These are phyloP conservation scores for Phyllosticta capitalensis DNA, from an alignment of 2,329 filamentous ascomycete species.

Conservation along the genomic window DNA sequence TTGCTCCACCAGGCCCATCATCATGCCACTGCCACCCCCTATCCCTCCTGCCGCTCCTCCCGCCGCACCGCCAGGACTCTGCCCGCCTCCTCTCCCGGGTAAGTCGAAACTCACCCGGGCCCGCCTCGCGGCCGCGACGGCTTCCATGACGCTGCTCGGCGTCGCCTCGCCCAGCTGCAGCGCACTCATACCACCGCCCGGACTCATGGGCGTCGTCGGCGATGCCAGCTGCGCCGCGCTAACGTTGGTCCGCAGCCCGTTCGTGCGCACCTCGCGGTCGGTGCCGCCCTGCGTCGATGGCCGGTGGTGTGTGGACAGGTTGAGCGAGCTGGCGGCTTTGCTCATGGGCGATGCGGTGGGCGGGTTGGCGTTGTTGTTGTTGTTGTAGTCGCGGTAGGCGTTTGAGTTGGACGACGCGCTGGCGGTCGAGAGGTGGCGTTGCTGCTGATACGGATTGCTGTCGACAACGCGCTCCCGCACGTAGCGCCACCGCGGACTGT, in stretches of 20 bases:
- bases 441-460: neutral
- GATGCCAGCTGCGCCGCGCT: neutral
- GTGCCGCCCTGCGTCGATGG: constrained; percentile 8
- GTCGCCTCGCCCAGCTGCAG: constrained; percentile 20
- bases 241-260: constrained; percentile 19
- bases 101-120: constrained; percentile 8
- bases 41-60: constrained; percentile 15
- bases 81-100: constrained; percentile 9
- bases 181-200: constrained; percentile 21
- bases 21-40: constrained; percentile 25
- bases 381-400: constrained; percentile 5
- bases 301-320: constrained; percentile 19
- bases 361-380: neutral
- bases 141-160: constrained; percentile 18
- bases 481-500: constrained; percentile 19
- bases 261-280: constrained; percentile 12
- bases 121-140: constrained; percentile 17
- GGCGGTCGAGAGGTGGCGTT: neutral
- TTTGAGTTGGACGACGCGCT: constrained; percentile 14
- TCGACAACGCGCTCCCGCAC: neutral
- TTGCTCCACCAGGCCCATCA: too few species aligned
- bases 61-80: constrained; percentile 1
- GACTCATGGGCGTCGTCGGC: constrained; percentile 21
- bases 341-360: constrained; percentile 4
- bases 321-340: neutral